Evolutionary conservation across 2,329 filamentous ascomycete species (phyloP).

Genomic region (Didymella lethalis): DNA sequence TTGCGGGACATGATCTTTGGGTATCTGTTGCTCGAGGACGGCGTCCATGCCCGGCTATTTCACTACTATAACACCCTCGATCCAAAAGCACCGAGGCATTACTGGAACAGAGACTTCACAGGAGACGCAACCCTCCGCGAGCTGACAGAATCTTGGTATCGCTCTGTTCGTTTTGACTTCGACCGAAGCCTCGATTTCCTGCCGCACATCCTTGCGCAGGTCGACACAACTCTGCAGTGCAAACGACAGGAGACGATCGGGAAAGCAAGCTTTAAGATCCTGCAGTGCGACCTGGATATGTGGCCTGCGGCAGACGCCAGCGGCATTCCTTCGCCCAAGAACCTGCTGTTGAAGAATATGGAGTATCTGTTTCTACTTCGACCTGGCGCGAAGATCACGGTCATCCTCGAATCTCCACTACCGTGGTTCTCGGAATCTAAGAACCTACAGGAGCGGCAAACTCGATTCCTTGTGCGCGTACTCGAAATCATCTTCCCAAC

Average conservation of each 20-base stretch:
- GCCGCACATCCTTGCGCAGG: slow-evolving; percentile 17
- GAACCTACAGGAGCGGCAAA: slow-evolving; percentile 17
- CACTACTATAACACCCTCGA: slow-evolving; percentile 19
- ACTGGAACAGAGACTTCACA: slow-evolving; percentile 18
- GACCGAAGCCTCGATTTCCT: slow-evolving; percentile 19
- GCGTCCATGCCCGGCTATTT: slow-evolving; percentile 15
- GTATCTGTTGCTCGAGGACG: slow-evolving; percentile 20
- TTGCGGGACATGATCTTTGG: slow-evolving; percentile 22
- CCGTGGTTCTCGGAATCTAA: slow-evolving; percentile 14
- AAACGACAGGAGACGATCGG: slow-evolving; percentile 14
- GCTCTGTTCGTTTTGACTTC: slow-evolving; percentile 20
- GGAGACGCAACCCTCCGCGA: slow-evolving; percentile 17
- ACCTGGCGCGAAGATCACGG: slow-evolving; percentile 9
- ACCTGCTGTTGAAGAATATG: slow-evolving; percentile 17
- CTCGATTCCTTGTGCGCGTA: slow-evolving; percentile 10
- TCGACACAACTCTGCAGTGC: slow-evolving; percentile 14
- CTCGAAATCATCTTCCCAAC: slow-evolving; percentile 15
- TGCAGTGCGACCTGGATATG: slow-evolving; percentile 15
- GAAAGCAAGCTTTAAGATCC: slow-evolving; percentile 17
- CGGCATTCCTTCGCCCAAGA: slow-evolving; percentile 15
- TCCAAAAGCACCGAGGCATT: slow-evolving; percentile 21
- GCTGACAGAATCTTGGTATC: slow-evolving; percentile 18
- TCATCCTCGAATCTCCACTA: slow-evolving; percentile 13
- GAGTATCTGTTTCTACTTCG: slow-evolving; percentile 15
- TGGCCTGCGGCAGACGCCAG: slow-evolving; percentile 17